Evolutionary conservation across 495 filamentous ascomycete species (phyloP), one percentile per base, ranked within the genome.

Genomic region (Neurospora sp.): DNA sequence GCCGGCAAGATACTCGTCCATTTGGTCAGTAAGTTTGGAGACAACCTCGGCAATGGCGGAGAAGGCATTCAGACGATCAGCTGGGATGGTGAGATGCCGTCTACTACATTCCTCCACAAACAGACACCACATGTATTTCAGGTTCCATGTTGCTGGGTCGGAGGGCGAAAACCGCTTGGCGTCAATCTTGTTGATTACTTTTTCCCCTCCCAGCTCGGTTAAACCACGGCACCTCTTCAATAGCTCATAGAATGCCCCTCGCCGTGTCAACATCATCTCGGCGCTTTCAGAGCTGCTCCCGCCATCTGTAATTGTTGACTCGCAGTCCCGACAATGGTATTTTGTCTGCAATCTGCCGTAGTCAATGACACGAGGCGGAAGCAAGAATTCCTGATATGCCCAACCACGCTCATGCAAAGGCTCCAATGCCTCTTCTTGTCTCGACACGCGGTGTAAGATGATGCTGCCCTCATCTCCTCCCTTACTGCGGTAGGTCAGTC

Each of bases 11-110:
- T 59, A 59, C 10, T 27, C 20, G 48, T 59, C 48, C 48, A 0
- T 59, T 0, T 59, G 20, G 20, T 59, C 20, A 27, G 53, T 6
- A 35, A 78, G 71, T 9, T 71, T 22, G 39, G 38, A 16, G 48
- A 20, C 1, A 20, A 77, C 4, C n/a, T 79, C 71, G 39, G 48
- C 3, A 2, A 10, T 3, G 27, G 74, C 71, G 68, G 78, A 79
- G 1, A 59, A 0, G 20, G 48, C 10, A 14, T 14, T 59, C 20
- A 59, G 1, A 59, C 48, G 48, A 27, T 59, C 48, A 59, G 48
- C 48, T 59, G 48, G 48, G 48, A 59, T 14, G 20, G 48, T 12
- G 20, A 59, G 48, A 0, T 59, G 20, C 20, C 48, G 48, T 27
- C 4, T 59, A 0, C 1, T 59, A 27, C 0, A 27, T 14, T 59